Percentiles rank a stretch among this genome's conserved stretches.
Evolutionary conservation across 306 rosid species (phyloP).

Genomic region (Cicer cuneatum): DNA sequence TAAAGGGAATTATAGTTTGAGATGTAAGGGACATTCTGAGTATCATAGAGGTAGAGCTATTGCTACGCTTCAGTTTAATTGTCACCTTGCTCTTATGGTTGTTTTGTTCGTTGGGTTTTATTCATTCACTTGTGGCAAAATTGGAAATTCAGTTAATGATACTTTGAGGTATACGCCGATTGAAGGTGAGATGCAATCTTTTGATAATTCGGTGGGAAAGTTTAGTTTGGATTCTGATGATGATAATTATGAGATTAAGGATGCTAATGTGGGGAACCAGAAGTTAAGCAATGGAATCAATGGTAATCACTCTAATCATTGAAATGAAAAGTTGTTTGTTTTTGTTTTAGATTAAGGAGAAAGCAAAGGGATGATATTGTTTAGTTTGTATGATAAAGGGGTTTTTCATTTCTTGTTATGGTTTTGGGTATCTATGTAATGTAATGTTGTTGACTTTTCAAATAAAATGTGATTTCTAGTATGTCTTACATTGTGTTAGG

Average conservation of each 20-base stretch:
- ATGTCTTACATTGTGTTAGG: not conserved
- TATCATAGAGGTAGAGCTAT: slow-evolving; percentile 87
- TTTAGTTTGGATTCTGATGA: slow-evolving; percentile 82
- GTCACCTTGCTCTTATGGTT: slow-evolving; percentile 82
- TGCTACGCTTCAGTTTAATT: slow-evolving; percentile 96
- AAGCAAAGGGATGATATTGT: not conserved
- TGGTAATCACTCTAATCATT: slow-evolving; percentile 54
- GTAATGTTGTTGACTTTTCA: not conserved
- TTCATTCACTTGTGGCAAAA: slow-evolving; percentile 46
- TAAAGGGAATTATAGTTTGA: slow-evolving; percentile 73
- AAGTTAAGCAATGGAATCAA: slow-evolving; percentile 53
- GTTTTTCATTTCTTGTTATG: slow-evolving; percentile 34
- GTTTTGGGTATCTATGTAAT: slow-evolving; percentile 18
- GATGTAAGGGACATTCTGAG: slow-evolving; percentile 75
- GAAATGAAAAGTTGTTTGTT: not conserved
- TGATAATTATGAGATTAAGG: slow-evolving; percentile 52
- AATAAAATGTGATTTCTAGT: slow-evolving; percentile 22
- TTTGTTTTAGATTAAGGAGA: not conserved
- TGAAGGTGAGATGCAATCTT: slow-evolving; percentile 56
- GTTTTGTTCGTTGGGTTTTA: slow-evolving; percentile 49
- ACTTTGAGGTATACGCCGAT: slow-evolving; percentile 56
- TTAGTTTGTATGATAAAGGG: slow-evolving; percentile 16
- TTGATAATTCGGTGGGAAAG: slow-evolving; percentile 48
- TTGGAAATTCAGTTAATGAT: slow-evolving; percentile 37
- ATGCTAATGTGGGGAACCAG: slow-evolving; percentile 45